These are phyloP conservation scores for Rosa rugosa DNA, from an alignment of 306 rosid species.

Conservation along the genomic window DNA sequence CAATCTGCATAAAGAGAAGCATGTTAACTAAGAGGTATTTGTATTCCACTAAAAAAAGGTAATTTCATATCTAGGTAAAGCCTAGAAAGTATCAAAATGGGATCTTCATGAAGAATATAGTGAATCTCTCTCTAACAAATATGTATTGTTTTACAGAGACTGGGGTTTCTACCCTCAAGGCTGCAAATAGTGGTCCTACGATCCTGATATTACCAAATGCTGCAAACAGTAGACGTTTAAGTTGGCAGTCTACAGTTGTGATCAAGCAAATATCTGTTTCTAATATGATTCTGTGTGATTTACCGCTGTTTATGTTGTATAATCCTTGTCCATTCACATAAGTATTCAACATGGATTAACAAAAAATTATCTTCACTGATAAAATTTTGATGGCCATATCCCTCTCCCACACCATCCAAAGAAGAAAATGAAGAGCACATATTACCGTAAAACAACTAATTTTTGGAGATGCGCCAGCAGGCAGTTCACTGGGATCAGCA, in stretches of 20 bases:
- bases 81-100: slow-evolving; percentile 11
- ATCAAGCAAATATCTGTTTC: neutral
- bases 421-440: slow-evolving; percentile 6
- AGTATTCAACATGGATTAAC: neutral
- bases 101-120: neutral
- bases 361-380: neutral
- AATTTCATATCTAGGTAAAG: slow-evolving; percentile 1
- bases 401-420: neutral
- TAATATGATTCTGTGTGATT: neutral
- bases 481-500: slow-evolving; percentile 58
- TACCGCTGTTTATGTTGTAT: neutral
- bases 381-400: neutral
- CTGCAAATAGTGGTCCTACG: neutral
- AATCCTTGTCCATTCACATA: slow-evolving; percentile 5
- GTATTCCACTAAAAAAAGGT: neutral
- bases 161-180: neutral
- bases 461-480: slow-evolving; percentile 51
- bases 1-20: slow-evolving; percentile 57
- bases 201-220: slow-evolving; percentile 4
- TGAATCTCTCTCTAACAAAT: neutral
- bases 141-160: neutral
- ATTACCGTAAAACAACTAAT: slow-evolving; percentile 73
- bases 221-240: neutral
- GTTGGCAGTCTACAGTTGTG: neutral
- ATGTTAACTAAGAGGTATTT: neutral